phyloP scores from a whole-genome alignment of 805 yeast genomes.

The Saccharomycopsis babjevae region DNA sequence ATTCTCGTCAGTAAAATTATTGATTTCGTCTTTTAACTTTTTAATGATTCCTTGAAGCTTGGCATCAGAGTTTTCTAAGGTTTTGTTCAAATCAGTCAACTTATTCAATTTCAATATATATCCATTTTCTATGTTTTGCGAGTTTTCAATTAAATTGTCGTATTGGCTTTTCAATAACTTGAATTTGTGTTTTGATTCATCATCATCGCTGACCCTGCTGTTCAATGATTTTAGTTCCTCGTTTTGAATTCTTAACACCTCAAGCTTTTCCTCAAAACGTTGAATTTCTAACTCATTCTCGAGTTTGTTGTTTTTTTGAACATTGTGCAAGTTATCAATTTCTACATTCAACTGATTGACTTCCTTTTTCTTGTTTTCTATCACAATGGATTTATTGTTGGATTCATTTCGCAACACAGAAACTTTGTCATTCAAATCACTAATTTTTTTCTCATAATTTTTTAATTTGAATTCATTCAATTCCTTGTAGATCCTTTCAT shows the following conservation, averaged over 20 bases:
- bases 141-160: conserved; percentile 65
- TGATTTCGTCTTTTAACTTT: conserved; percentile 15
- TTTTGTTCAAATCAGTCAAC: conserved; percentile 37
- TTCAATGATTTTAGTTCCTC: conserved; percentile 32
- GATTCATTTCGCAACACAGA: not conserved
- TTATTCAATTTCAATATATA: conserved; percentile 38
- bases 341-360: conserved; percentile 25
- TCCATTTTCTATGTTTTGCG: conserved; percentile 71
- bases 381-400: conserved; percentile 23
- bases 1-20: conserved; percentile 10
- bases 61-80: conserved; percentile 25
- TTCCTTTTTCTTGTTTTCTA: conserved; percentile 24
- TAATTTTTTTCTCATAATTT: conserved; percentile 14
- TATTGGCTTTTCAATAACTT: conserved; percentile 52
- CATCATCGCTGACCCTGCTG: not conserved
- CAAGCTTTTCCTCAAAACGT: conserved; percentile 60
- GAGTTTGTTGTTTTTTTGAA: conserved; percentile 22
- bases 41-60: conserved; percentile 14
- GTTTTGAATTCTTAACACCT: conserved; percentile 49
- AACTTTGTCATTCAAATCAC: conserved; percentile 6
- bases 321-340: conserved; percentile 23
- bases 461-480: conserved; percentile 20
- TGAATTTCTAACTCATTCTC: conserved; percentile 37
- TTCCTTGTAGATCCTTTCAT: conserved; percentile 13
- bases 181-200: not conserved